phyloP scores from a whole-genome alignment of 2,329 filamentous ascomycete genomes.

The Aureobasidium sp. region DNA sequence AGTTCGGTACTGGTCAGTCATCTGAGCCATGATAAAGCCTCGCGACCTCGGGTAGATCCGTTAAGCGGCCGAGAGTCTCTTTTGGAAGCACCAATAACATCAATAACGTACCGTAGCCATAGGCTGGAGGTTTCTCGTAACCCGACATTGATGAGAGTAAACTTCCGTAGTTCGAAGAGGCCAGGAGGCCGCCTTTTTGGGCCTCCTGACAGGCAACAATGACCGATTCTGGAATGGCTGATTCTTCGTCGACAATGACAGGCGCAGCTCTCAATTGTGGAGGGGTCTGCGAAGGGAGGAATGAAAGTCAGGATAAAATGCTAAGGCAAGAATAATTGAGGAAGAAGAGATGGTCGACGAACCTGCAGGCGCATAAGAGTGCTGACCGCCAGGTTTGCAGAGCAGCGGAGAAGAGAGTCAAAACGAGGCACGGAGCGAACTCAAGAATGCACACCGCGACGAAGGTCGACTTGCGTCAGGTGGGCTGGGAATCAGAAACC shows the following conservation, averaged over 20 bases:
- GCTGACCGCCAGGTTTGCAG: conserved; percentile 25
- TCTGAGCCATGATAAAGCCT: conserved; percentile 30
- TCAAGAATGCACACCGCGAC: conserved; percentile 28
- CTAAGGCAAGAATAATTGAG: conserved; percentile 3
- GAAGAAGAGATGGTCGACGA: conserved; percentile 19
- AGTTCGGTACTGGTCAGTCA: conserved; percentile 43
- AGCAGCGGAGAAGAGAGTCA: conserved; percentile 18
- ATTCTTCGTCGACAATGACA: conserved; percentile 31
- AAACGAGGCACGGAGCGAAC: conserved; percentile 12
- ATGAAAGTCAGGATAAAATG: conserved; percentile 17
- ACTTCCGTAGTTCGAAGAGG: conserved; percentile 37
- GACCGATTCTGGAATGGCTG: conserved; percentile 26
- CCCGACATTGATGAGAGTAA: conserved; percentile 67
- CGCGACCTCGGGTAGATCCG: conserved; percentile 28
- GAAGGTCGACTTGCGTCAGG: conserved; percentile 17
- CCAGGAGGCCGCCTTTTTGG: conserved; percentile 45
- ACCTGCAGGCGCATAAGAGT: conserved; percentile 31
- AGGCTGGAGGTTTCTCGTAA: conserved; percentile 68
- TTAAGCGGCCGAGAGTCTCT: neutral
- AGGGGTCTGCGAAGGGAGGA: conserved; percentile 9
- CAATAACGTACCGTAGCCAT: conserved; percentile 62
- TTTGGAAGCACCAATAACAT: conserved; percentile 37
- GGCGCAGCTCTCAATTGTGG: conserved; percentile 17
- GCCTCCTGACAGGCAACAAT: conserved; percentile 28
- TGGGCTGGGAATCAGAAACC: conserved; percentile 16